These are phyloP conservation scores for Pseudogymnoascus verrucosus DNA, from an alignment of 2,329 filamentous ascomycete species.

Conservation along the genomic window DNA sequence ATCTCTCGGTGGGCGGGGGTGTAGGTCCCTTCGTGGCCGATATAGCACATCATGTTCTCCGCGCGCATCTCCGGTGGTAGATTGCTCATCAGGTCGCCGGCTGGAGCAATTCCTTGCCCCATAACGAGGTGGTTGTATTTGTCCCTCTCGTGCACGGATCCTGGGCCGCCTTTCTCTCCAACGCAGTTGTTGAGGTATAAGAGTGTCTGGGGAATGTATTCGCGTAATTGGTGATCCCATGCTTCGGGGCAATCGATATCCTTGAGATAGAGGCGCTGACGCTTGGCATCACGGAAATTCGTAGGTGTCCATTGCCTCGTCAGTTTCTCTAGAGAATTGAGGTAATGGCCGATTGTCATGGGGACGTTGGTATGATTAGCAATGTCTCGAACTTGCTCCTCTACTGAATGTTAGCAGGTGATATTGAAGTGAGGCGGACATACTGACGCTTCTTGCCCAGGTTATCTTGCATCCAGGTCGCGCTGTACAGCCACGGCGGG, in stretches of 20 bases:
- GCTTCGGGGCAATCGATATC: constrained; percentile 90
- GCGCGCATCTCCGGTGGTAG: constrained; percentile 81
- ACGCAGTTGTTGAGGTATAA: constrained; percentile 87
- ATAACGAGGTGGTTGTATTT: constrained; percentile 34
- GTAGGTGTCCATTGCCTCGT: constrained; percentile 70
- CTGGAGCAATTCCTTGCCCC: constrained; percentile 46
- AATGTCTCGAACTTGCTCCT: constrained; percentile 79
- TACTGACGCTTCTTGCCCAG: constrained; percentile 68
- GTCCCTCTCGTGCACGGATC: constrained; percentile 40
- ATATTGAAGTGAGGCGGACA: not conserved
- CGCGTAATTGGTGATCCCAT: constrained; percentile 74
- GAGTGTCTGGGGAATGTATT: constrained; percentile 69
- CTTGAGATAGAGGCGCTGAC: constrained; percentile 88
- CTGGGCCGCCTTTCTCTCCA: constrained; percentile 46
- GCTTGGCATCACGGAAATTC: constrained; percentile 69
- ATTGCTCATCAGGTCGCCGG: constrained; percentile 92
- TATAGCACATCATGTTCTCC: constrained; percentile 96
- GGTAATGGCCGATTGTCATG: constrained; percentile 83
- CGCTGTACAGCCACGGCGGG: constrained; percentile 70
- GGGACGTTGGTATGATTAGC: constrained; percentile 63
- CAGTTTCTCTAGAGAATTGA: constrained; percentile 77
- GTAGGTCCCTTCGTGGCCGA: constrained; percentile 94
- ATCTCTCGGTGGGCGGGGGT: constrained; percentile 94
- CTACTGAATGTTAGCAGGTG: constrained; percentile 36
- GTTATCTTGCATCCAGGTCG: constrained; percentile 70